Conservation (phyloP, 2,329 filamentous ascomycete species). For the Pleomassaria siparia region DNA sequence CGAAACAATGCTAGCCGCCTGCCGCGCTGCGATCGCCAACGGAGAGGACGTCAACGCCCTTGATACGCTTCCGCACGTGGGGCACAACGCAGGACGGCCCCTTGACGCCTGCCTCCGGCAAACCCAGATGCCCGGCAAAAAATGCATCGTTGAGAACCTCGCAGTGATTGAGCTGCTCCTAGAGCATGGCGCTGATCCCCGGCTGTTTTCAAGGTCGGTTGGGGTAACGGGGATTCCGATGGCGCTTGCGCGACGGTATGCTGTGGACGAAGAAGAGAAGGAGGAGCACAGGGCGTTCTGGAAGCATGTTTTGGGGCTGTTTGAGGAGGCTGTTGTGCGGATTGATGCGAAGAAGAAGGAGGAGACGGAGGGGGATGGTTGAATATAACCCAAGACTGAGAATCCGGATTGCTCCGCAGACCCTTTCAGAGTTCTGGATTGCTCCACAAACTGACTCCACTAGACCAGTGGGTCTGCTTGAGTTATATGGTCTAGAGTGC, state of each 20-base stretch:
- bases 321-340: neutral
- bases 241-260: neutral
- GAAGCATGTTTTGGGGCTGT: neutral
- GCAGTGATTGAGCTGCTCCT: neutral
- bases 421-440: neutral
- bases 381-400: neutral
- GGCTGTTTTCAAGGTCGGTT: neutral
- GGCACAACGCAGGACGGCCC: neutral
- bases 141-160: neutral
- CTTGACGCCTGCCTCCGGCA: neutral
- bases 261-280: neutral
- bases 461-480: neutral
- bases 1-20: neutral
- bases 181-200: neutral
- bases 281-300: neutral
- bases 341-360: neutral
- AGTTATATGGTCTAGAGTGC: neutral
- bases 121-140: neutral
- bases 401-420: neutral
- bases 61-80: neutral
- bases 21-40: neutral
- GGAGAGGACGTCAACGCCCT: neutral
- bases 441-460: neutral
- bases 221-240: neutral
- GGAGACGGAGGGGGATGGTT: neutral